Percentiles rank a stretch among this genome's conserved stretches.
These are phyloP conservation scores for Mycena sanguinolenta DNA, from an alignment of 768 basidiomycete genomes.

Conservation along the genomic window DNA sequence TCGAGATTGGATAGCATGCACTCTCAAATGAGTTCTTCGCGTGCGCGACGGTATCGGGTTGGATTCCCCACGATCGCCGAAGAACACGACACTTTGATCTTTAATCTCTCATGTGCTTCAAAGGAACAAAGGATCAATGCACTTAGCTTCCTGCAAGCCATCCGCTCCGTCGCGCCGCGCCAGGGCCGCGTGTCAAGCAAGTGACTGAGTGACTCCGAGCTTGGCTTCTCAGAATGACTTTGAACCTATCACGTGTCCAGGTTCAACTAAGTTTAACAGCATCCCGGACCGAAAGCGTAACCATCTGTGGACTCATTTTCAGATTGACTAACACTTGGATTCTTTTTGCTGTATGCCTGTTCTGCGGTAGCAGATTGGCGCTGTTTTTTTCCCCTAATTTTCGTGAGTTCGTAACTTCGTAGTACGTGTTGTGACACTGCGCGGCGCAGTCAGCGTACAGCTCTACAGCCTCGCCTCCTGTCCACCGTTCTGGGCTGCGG, in stretches of 20 bases:
- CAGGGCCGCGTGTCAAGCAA: too few species aligned
- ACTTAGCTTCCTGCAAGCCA: neutral
- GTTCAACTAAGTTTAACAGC: neutral
- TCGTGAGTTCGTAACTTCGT: too few species aligned
- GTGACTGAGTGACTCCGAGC: too few species aligned
- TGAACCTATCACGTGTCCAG: neutral
- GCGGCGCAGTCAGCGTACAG: neutral
- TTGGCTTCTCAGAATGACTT: too few species aligned
- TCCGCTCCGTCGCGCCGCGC: neutral
- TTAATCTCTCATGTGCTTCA: neutral
- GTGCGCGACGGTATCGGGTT: neutral
- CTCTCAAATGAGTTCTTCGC: neutral
- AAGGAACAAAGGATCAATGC: too few species aligned
- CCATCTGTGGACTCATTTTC: neutral
- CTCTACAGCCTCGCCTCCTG: conserved; percentile 10
- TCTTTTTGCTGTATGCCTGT: conserved; percentile 8
- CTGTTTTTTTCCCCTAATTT: neutral
- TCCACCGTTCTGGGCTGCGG: neutral
- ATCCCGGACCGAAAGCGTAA: too few species aligned
- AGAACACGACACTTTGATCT: neutral
- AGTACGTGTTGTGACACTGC: too few species aligned
- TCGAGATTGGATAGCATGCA: neutral
- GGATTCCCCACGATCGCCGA: neutral
- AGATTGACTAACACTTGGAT: neutral
- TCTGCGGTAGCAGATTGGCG: conserved; percentile 22